phyloP scores from a whole-genome alignment of 371 early-diverging fungal species.

The Mortierella sp. region DNA sequence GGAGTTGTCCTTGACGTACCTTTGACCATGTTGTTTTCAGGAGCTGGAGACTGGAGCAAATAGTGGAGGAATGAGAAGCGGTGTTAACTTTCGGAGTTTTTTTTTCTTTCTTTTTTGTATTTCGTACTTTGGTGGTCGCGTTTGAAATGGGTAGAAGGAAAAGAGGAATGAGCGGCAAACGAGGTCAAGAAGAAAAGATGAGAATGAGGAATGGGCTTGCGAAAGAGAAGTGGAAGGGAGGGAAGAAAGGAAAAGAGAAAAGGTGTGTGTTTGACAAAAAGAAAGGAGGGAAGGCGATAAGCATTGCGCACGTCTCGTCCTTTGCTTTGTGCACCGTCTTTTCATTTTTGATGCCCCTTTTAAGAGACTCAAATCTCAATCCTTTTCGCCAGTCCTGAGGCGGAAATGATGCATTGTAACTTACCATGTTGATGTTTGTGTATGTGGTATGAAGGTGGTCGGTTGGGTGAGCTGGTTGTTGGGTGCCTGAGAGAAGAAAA shows the following conservation, averaged over 20 bases:
- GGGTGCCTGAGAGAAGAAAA: background rate
- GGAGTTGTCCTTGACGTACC: slow-evolving; percentile 16
- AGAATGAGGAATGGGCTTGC: background rate
- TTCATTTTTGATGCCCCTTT: background rate
- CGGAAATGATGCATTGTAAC: background rate
- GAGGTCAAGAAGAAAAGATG: background rate
- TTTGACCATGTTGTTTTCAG: slow-evolving; percentile 46
- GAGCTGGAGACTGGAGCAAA: slow-evolving; percentile 33
- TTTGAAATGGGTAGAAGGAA: background rate
- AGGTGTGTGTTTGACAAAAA: background rate
- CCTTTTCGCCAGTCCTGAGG: background rate
- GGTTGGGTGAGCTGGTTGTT: background rate
- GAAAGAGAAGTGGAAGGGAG: background rate
- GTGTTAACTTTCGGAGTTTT: slow-evolving; percentile 12
- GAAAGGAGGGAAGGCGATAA: background rate
- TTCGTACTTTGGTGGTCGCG: background rate
- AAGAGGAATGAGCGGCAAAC: background rate
- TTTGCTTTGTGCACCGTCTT: background rate
- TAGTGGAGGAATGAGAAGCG: background rate
- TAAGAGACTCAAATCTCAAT: background rate
- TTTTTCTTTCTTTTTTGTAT: background rate
- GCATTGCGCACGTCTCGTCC: slow-evolving; percentile 8
- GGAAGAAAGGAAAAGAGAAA: background rate
- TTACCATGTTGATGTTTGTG: slow-evolving; percentile 6
- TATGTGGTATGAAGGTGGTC: background rate